Base-by-base conservation (phyloP, 2,329 filamentous ascomycete species). In the Xylariales sp. region DNA sequence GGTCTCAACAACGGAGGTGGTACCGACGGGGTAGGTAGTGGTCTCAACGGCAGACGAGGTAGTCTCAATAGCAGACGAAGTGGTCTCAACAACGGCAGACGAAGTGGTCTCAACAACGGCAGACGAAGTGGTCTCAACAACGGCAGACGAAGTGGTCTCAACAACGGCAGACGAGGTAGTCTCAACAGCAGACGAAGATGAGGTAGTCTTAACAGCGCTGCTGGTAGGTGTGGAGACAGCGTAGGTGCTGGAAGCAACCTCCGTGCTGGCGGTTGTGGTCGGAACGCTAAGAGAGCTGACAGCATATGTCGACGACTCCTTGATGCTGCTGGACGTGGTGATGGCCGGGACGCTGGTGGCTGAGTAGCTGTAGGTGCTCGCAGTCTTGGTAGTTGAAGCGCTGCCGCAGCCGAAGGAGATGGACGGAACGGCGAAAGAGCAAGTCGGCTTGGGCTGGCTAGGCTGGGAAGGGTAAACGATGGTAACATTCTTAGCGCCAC, bases 401-500 rank as follows among this genome's bases (percentile, higher is more conserved):
- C 56, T 63, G 37, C 54, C 68, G 68, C 88, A 94, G 69, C 89
- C 78, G 65, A 91, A 94, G 52, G 71, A 74, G 54, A 94, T 79
- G 59, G 73, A 75, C 67, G 86, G 84, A 54, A 93, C 77, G 54
- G 82, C 80, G 54, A 95, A 74, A 53, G 76, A 74, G 71, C 87
- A 93, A 54, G 65, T 67, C 36, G 73, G 65, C 60, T 79, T 73
- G 45, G 69, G 60, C 57, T 74, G 72, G 48, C 73, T 62, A 48
- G 77, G 68, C 58, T 83, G 78, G 44, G 77, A 64, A 49, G 77
- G 74, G 64, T 73, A 80, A 61, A 81, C 66, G 60, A 96, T 82
- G 41, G 78, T 81, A 47, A 96, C 88, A 44, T 80, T 82, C 60
- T 76, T 88, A 50, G 91, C 90, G 65, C 90, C 90, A 78, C 89